These are phyloP conservation scores for Sanghuangporus weigelae DNA, from an alignment of 1,284 basidiomycete species.

Conservation along the genomic window DNA sequence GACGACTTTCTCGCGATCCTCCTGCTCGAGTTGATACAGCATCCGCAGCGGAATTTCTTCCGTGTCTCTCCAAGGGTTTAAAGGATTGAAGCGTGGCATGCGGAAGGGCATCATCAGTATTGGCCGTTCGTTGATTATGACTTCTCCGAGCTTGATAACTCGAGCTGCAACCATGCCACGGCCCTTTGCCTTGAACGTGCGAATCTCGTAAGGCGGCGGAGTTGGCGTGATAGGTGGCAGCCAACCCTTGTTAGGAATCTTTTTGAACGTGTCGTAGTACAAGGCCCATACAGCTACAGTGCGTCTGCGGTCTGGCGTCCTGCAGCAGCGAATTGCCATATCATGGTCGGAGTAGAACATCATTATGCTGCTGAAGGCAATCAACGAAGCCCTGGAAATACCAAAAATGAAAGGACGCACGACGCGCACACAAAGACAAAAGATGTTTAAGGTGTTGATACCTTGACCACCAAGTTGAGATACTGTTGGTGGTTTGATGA, in stretches of 20 bases:
- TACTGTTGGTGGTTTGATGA: too few species aligned
- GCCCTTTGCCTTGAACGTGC: neutral
- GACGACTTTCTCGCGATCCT: neutral
- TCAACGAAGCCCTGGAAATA: too few species aligned
- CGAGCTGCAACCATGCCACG: neutral
- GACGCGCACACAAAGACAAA: too few species aligned
- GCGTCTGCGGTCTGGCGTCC: neutral
- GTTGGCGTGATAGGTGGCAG: neutral
- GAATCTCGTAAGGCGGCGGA: neutral
- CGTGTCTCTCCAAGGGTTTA: neutral
- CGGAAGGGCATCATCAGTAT: neutral
- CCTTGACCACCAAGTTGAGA: too few species aligned
- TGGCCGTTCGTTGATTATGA: neutral
- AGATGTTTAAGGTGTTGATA: too few species aligned
- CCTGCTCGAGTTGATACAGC: neutral
- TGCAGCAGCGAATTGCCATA: neutral
- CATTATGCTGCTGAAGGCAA: too few species aligned
- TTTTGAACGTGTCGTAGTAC: neutral
- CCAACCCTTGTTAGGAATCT: neutral
- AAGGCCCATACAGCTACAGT: neutral
- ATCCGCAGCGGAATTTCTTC: neutral
- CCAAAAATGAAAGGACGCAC: too few species aligned
- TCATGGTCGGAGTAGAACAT: too few species aligned
- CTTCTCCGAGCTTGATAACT: neutral
- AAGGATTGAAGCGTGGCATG: neutral